These are phyloP conservation scores for Yamadazyma buinensis DNA, from an alignment of 1,139 yeast genomes.

Conservation along the genomic window DNA sequence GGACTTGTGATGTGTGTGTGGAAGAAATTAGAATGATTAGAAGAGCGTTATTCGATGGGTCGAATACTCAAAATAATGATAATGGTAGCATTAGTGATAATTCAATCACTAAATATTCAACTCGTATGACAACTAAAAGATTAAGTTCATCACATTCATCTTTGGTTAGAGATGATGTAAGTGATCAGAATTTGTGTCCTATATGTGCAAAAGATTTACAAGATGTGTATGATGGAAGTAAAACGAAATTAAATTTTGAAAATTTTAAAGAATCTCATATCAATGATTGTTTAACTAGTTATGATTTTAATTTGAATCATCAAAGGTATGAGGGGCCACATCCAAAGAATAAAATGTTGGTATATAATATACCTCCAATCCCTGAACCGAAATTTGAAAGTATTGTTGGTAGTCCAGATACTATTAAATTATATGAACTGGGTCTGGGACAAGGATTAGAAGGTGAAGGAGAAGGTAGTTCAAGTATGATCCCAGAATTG, in stretches of 20 bases:
- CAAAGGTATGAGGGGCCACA: constrained; percentile 31
- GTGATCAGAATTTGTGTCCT: constrained; percentile 42
- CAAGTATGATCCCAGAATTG: neutral
- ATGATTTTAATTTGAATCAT: constrained; percentile 66
- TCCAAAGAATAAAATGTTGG: constrained; percentile 76
- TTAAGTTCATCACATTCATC: constrained; percentile 16
- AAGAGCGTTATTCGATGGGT: constrained; percentile 28
- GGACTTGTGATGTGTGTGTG: constrained; percentile 74
- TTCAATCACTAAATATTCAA: constrained; percentile 24
- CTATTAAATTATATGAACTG: neutral
- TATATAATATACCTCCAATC: constrained; percentile 65
- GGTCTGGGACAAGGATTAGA: neutral
- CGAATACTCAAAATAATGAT: neutral
- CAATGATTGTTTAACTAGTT: constrained; percentile 59
- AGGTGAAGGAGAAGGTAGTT: neutral
- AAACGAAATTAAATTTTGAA: constrained; percentile 41
- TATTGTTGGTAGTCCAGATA: constrained; percentile 13
- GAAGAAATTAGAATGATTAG: constrained; percentile 59
- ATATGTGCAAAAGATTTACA: constrained; percentile 52
- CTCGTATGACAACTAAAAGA: constrained; percentile 17
- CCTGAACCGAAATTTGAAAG: constrained; percentile 40
- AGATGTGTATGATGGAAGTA: constrained; percentile 41
- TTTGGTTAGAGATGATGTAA: constrained; percentile 15
- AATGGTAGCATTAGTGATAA: constrained; percentile 12
- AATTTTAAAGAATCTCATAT: constrained; percentile 63